Conservation (phyloP, 257 asterid species). For the Solanum pennellii region DNA sequence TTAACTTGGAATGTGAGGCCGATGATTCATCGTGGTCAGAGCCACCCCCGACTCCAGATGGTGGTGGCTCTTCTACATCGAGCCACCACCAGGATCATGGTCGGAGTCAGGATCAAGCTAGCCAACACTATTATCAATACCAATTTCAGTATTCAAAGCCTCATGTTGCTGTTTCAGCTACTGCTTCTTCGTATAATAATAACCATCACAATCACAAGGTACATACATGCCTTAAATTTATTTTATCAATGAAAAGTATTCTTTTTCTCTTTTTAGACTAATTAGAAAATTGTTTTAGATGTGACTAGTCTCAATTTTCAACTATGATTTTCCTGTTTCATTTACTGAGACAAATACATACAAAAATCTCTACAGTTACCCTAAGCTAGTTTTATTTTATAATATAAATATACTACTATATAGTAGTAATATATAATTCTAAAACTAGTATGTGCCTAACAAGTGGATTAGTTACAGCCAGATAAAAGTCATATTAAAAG, state of each 20-base stretch:
- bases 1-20: conserved; percentile 61
- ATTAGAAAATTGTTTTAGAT: conserved; percentile 13
- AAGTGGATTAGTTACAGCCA: conserved; percentile 10
- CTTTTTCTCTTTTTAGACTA: background rate
- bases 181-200: background rate
- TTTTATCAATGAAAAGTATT: background rate
- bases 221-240: conserved; percentile 7
- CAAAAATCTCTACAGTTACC: conserved; percentile 3
- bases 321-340: conserved; percentile 74
- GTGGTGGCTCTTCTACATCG: background rate
- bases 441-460: conserved; percentile 13
- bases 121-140: conserved; percentile 17
- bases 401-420: background rate
- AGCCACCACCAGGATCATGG: conserved; percentile 19
- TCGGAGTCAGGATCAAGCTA: conserved; percentile 20
- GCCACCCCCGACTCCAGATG: conserved; percentile 15
- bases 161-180: background rate
- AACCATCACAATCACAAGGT: conserved; percentile 55
- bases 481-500: background rate
- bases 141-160: conserved; percentile 1
- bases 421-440: background rate
- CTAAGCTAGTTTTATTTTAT: background rate
- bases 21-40: conserved; percentile 26
- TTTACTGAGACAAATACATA: conserved; percentile 29
- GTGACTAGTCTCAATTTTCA: conserved; percentile 56